Evolutionary conservation across 2,329 filamentous ascomycete genomes (phyloP), one percentile per base, ranked within the genome.

Genomic region (Colletotrichum euphorbiae): DNA sequence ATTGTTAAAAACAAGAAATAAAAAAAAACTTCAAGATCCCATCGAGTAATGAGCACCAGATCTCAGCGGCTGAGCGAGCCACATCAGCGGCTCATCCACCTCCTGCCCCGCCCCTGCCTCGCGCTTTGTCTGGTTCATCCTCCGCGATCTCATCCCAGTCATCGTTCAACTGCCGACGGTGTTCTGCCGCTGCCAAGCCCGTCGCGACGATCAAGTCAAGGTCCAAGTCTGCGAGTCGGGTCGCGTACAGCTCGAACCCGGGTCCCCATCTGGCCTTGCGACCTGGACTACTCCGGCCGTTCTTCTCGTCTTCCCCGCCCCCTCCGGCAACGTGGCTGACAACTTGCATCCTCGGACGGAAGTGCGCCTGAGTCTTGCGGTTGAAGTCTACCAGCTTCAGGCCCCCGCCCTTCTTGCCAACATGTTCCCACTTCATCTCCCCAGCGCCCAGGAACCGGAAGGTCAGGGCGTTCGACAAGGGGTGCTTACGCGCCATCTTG

Each of bases 321-420:
- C 28, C 58, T 21, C 15, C 60, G 9, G 19, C 38, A 43, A 15
- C 45, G 21, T 19, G 31, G 57, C 28, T 12, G 51, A 21, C 13
- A n/a, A 51, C 9, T 31, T 56, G 61, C 48, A 66, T 52, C 2
- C 42, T 48, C 21, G 66, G 61, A 38, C 63, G 67, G 36, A 69
- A 69, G 45, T 52, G 31, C 19, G 56, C 62, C 31, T 46, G 51
- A 3, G 17, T 54, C 13, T 57, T 56, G n/a, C 67, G 62, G 31
- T 69, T 67, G 31, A 67, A 61, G 63, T 71, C 69, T 19, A 63
- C 19, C n/a, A 71, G 67, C 46, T 12, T 60, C 38, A 70, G 50
- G 40, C 62, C 69, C 19, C 50, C 57, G 42, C 52, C 43, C 40
- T 43, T 24, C 42, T 50, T 60, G 31, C 42, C 43, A 6, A 54